phyloP scores from a whole-genome alignment of 1,284 basidiomycete species.

The Trichosporon ovoides region DNA sequence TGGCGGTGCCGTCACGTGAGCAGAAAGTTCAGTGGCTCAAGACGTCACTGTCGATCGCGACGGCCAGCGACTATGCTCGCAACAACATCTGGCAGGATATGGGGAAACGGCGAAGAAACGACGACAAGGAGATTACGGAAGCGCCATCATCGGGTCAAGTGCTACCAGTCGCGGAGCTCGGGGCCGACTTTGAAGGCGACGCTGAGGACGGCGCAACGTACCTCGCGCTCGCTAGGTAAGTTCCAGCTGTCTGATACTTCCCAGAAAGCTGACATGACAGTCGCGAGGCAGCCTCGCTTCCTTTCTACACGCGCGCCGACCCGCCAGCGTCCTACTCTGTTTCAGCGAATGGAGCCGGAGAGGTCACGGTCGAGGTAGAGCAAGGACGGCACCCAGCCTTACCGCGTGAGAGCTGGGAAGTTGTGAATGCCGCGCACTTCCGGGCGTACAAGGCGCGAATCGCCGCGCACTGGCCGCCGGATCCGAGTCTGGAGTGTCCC shows the following conservation, averaged over 20 bases:
- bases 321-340: background rate
- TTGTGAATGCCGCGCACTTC: constrained; percentile 33
- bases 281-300: constrained; percentile 24
- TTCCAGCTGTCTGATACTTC: background rate
- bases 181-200: constrained; percentile 33
- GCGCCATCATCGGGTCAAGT: constrained; percentile 18
- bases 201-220: constrained; percentile 36
- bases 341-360: background rate
- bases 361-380: background rate
- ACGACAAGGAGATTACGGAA: constrained; percentile 11
- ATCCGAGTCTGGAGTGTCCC: constrained; percentile 15
- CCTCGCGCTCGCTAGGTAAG: constrained; percentile 37
- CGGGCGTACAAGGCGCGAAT: constrained; percentile 15
- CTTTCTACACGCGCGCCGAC: constrained; percentile 29
- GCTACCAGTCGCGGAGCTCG: constrained; percentile 34
- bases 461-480: constrained; percentile 17
- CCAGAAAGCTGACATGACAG: constrained; percentile 12
- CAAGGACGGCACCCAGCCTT: constrained; percentile 21
- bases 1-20: background rate
- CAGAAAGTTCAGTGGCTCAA: background rate
- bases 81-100: background rate
- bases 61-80: background rate
- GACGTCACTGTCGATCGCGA: no score
- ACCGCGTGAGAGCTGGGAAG: constrained; percentile 33
- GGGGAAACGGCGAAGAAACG: background rate